phyloP scores from a whole-genome alignment of 2,329 filamentous ascomycete species.

The Diplodia seriata region DNA sequence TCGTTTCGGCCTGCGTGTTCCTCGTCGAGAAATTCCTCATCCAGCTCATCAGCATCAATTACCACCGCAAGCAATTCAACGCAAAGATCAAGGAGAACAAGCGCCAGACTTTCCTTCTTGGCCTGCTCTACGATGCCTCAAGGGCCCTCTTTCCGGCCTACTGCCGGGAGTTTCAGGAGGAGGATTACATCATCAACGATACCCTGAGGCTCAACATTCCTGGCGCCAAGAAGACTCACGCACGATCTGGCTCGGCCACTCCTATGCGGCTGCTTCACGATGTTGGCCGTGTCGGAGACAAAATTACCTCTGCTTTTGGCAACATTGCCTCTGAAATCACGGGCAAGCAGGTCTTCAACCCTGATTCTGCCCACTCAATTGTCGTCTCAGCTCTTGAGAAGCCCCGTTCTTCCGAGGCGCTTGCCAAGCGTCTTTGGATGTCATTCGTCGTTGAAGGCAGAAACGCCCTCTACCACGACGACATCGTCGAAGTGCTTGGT shows the following conservation, averaged over 20 bases:
- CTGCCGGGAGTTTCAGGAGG: conserved; percentile 86
- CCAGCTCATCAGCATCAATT: conserved; percentile 83
- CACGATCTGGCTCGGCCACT: conserved; percentile 68
- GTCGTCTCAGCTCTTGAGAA: conserved; percentile 90
- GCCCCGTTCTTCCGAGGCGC: conserved; percentile 81
- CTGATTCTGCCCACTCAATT: conserved; percentile 86
- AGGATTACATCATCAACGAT: conserved; percentile 91
- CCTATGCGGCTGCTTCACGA: conserved; percentile 79
- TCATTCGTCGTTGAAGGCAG: conserved; percentile 92
- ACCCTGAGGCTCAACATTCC: conserved; percentile 67
- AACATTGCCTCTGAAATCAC: conserved; percentile 95
- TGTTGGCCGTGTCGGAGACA: conserved; percentile 81
- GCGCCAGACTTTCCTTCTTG: conserved; percentile 79
- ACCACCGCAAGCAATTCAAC: conserved; percentile 84
- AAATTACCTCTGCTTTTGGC: conserved; percentile 90
- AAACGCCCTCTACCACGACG: conserved; percentile 78
- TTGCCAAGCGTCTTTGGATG: conserved; percentile 97
- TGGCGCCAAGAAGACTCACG: conserved; percentile 59
- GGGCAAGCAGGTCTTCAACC: conserved; percentile 93
- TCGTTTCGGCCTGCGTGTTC: conserved; percentile 73
- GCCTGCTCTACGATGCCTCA: conserved; percentile 88
- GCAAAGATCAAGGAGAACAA: conserved; percentile 88
- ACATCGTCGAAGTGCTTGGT: conserved; percentile 88
- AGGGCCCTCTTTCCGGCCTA: conserved; percentile 89
- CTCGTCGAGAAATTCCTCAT: conserved; percentile 80